phyloP scores from a whole-genome alignment of 768 basidiomycete species.

The Obba rivulosa region DNA sequence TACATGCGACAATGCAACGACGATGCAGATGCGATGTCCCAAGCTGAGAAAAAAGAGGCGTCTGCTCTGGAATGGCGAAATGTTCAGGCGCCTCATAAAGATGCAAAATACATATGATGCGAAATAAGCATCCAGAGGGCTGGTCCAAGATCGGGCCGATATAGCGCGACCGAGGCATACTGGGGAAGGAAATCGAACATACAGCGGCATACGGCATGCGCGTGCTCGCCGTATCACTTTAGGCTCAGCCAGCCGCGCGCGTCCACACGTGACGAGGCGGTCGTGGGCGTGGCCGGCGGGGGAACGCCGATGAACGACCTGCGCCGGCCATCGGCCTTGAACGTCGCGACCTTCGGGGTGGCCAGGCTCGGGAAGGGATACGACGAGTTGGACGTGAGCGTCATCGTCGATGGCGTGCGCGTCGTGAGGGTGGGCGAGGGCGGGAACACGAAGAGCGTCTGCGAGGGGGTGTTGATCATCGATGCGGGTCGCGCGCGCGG shows the following conservation, averaged over 20 bases:
- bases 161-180: background rate
- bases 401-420: slow-evolving; percentile 77
- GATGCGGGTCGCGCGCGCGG: slow-evolving; percentile 15
- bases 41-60: slow-evolving; percentile 11
- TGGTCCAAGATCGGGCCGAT: background rate
- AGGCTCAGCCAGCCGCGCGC: slow-evolving; percentile 59
- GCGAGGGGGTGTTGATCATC: slow-evolving; percentile 53
- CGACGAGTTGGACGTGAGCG: slow-evolving; percentile 58
- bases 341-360: slow-evolving; percentile 53
- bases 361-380: slow-evolving; percentile 54
- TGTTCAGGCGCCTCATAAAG: too few species aligned
- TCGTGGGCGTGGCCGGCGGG: slow-evolving; percentile 67
- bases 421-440: slow-evolving; percentile 60
- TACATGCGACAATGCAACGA: slow-evolving; percentile 7
- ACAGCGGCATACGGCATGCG: background rate
- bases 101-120: slow-evolving; percentile 23
- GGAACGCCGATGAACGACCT: slow-evolving; percentile 72
- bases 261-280: slow-evolving; percentile 79
- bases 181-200: background rate
- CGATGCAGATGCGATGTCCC: slow-evolving; percentile 12
- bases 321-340: slow-evolving; percentile 60
- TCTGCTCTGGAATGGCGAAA: background rate
- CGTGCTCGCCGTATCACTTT: background rate
- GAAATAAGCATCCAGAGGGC: slow-evolving; percentile 17
- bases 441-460: slow-evolving; percentile 84